A percentile compares a stretch with the other conserved stretches of the same genome.
These are phyloP conservation scores for Graphilbum sp. DNA, from an alignment of 2,329 filamentous ascomycete genomes.

Conservation along the genomic window DNA sequence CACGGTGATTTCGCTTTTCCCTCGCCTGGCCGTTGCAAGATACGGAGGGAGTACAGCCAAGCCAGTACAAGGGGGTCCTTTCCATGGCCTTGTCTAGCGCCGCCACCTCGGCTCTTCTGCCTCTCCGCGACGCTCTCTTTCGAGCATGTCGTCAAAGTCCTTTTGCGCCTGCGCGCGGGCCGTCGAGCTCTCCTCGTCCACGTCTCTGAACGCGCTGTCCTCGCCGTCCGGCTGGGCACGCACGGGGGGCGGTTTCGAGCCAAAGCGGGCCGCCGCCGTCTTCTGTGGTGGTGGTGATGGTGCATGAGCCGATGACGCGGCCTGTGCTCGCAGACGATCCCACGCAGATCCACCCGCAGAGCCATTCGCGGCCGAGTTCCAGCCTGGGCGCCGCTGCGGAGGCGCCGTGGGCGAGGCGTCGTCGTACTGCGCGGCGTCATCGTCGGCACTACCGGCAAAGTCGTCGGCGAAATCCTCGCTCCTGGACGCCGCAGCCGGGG, in stretches of 20 bases:
- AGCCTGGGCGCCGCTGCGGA: slow-evolving; percentile 1
- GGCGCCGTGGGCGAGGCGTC: slow-evolving; percentile 10
- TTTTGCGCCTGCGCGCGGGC: slow-evolving; percentile 8
- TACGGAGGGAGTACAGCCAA: no score
- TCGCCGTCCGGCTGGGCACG: not conserved
- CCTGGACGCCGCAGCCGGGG: not conserved
- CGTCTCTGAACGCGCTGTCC: slow-evolving; percentile 5
- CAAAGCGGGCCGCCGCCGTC: not conserved
- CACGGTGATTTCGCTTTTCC: no score
- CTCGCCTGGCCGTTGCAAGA: no score
- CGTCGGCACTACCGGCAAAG: not conserved
- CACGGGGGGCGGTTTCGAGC: not conserved
- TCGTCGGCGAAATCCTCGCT: not conserved
- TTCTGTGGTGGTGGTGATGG: not conserved
- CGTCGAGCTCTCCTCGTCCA: slow-evolving; percentile 4
- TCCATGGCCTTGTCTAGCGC: not conserved
- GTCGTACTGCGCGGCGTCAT: slow-evolving; percentile 5
- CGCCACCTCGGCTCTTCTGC: slow-evolving; percentile 1
- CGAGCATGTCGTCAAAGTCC: slow-evolving; percentile 13
- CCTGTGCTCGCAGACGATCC: slow-evolving; percentile 9
- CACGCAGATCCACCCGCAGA: slow-evolving; percentile 6
- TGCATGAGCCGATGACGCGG: not conserved
- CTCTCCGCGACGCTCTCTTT: slow-evolving; percentile 10
- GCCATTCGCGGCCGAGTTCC: not conserved
- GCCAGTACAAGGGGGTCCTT: no score